Percentiles rank a stretch among this genome's conserved stretches.
Evolutionary conservation across 2,329 filamentous ascomycete genomes (phyloP).

Genomic region (Dryadomyces quercus-mongolicae): DNA sequence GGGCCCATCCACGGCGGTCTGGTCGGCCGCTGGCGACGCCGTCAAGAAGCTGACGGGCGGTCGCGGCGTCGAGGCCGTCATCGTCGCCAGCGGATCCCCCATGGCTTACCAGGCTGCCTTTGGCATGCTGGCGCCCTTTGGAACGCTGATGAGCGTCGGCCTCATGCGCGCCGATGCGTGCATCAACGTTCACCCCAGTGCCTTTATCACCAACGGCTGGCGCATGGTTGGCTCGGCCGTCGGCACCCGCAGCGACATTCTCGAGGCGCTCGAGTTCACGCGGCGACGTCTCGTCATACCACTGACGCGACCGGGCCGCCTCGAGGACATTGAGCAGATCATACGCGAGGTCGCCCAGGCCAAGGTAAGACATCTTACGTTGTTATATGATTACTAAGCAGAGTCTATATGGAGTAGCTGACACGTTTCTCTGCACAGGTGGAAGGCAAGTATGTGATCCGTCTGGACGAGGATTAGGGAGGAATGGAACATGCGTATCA

Average conservation of each 20-base stretch:
- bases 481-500: too few species aligned
- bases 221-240: constrained; percentile 23
- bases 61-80: constrained; percentile 15
- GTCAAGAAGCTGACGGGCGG: constrained; percentile 16
- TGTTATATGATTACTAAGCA: background rate
- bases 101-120: constrained; percentile 23
- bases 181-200: constrained; percentile 21
- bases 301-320: constrained; percentile 14
- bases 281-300: constrained; percentile 20
- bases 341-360: constrained; percentile 9
- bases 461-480: constrained; percentile 4
- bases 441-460: constrained; percentile 14
- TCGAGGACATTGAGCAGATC: constrained; percentile 15
- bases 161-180: constrained; percentile 18
- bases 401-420: background rate
- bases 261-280: constrained; percentile 28
- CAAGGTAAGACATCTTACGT: constrained; percentile 1
- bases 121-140: constrained; percentile 23
- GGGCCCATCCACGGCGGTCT: constrained; percentile 1
- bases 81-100: constrained; percentile 19
- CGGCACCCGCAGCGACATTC: constrained; percentile 24
- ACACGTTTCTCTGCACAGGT: background rate
- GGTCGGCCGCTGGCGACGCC: constrained; percentile 12
- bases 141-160: constrained; percentile 26
- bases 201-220: constrained; percentile 22